These are phyloP conservation scores for Vigna angularis DNA, from an alignment of 306 rosid species.

Conservation along the genomic window DNA sequence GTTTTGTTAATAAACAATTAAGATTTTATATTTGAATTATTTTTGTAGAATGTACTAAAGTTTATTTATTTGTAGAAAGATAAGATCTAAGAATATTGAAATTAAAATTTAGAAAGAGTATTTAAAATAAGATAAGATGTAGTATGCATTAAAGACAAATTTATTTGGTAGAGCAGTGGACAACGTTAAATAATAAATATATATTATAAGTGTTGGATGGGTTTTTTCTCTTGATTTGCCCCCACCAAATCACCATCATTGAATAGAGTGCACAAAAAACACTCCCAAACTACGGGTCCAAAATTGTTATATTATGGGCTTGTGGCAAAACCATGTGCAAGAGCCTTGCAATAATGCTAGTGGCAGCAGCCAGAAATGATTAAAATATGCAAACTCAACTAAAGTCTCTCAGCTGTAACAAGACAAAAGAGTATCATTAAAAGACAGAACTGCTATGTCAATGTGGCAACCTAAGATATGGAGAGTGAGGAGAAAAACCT, in stretches of 20 bases:
- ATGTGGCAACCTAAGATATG: conserved; percentile 5
- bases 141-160: background rate
- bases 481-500: conserved; percentile 33
- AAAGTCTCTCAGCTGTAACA: background rate
- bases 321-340: conserved; percentile 38
- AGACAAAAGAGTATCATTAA: background rate
- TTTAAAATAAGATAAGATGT: background rate
- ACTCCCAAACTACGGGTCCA: conserved; percentile 50
- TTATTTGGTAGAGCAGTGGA: background rate
- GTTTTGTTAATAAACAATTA: too few relatives aligned
- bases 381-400: background rate
- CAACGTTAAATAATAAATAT: background rate
- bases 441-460: background rate
- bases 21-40: too few relatives aligned
- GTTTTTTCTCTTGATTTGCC: background rate
- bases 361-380: conserved; percentile 5
- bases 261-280: conserved; percentile 22
- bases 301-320: conserved; percentile 22
- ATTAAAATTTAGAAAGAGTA: background rate
- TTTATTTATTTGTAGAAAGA: background rate
- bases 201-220: background rate
- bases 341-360: background rate
- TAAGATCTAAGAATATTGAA: background rate
- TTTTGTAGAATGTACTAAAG: too few relatives aligned
- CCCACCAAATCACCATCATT: background rate